Evolutionary conservation across 2,329 filamentous ascomycete species (phyloP), one percentile per base, ranked within the genome.

Genomic region (Pyrenophora tritici-repentis): DNA sequence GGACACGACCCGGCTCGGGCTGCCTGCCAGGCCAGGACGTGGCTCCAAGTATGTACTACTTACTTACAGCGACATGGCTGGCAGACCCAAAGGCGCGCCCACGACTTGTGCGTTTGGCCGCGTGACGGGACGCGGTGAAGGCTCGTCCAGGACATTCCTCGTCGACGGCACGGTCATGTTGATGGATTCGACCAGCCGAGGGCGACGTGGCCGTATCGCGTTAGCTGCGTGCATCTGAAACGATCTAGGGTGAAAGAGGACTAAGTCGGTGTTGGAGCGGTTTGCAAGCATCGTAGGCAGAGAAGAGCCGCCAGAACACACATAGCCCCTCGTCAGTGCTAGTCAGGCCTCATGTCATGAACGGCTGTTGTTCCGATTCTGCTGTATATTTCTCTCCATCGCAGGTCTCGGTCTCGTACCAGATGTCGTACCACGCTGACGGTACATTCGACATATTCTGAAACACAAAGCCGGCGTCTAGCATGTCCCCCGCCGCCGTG

Each of bases 381-480:
- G 14, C 45, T 26, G 26, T 37, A 32, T 16, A 47, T 37, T 32
- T 37, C 10, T 46, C 18, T 41, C 35, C 33, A 34, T 33, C 35
- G 18, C 36, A 20, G 20, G 14, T 26, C 33, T 17, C 38, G 20
- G 14, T 26, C 33, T 17, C 38, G 40, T 18, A 26, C 22, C 36
- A 37, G 26, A 42, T 52, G 33, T 43, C 47, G 29, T 20, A 35
- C 34, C 41, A 33, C 49, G 56, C 56, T 38, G 52, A 39, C 53
- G 55, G 51, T 55, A 50, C 56, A 50, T 46, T 53, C 44, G 46
- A 51, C 35, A 36, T 18, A 17, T 50, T 53, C 61, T 70, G 66
- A 70, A 70, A 68, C 67, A 50, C 38, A 53, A 39, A 58, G 62
- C 61, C 60, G 59, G 56, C 56, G 54, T 62, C 56, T 67, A 63